phyloP scores from a whole-genome alignment of 768 basidiomycete genomes.

The Podaxis pistillaris region DNA sequence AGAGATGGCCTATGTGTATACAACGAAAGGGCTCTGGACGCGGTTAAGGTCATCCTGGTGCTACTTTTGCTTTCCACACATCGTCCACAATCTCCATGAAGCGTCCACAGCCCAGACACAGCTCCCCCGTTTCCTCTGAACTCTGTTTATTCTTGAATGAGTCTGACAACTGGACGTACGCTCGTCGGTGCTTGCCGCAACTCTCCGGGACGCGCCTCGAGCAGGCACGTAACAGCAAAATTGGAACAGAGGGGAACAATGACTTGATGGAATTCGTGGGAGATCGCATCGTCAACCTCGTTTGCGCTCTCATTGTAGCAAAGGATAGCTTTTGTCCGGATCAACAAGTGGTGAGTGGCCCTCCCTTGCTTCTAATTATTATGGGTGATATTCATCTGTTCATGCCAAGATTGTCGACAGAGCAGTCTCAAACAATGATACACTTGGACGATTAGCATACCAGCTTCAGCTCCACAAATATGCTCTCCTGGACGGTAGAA shows the following conservation, averaged over 20 bases:
- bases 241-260: conserved; percentile 26
- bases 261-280: conserved; percentile 33
- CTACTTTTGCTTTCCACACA: neutral
- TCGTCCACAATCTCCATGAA: neutral
- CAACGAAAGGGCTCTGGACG: neutral
- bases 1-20: too few relatives aligned
- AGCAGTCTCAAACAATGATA: conserved; percentile 29
- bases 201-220: conserved; percentile 10
- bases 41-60: neutral
- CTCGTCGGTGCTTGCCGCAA: neutral
- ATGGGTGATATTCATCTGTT: neutral
- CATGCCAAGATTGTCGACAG: conserved; percentile 22
- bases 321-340: conserved; percentile 25
- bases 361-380: neutral
- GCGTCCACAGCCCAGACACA: neutral
- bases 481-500: conserved; percentile 22
- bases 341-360: conserved; percentile 26
- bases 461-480: conserved; percentile 25
- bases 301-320: conserved; percentile 27
- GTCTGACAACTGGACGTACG: neutral
- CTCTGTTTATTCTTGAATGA: conserved; percentile 3
- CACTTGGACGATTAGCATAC: conserved; percentile 28
- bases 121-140: neutral
- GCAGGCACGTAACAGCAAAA: conserved; percentile 24
- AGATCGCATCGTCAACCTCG: conserved; percentile 30